Evolutionary conservation across 2,329 filamentous ascomycete species (phyloP).

Genomic region (Arthrobotrys pseudoclavata): DNA sequence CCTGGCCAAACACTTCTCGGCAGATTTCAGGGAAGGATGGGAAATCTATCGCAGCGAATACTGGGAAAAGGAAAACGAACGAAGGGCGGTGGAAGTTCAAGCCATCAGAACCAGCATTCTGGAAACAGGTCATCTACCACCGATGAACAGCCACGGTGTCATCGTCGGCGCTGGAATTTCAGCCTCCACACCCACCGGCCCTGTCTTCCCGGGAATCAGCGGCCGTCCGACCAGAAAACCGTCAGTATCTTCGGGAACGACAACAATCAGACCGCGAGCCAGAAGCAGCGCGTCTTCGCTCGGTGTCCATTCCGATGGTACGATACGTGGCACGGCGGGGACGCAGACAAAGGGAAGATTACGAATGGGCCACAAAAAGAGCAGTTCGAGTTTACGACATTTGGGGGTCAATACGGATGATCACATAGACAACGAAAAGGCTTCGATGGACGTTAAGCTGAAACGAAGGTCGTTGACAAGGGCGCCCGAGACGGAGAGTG

Average conservation of each 20-base stretch:
- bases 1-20: constrained; percentile 92
- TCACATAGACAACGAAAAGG: constrained; percentile 52
- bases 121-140: constrained; percentile 53
- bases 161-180: constrained; percentile 42
- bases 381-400: constrained; percentile 40
- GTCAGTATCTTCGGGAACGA: constrained; percentile 39
- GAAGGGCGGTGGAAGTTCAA: constrained; percentile 71
- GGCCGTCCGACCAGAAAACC: constrained; percentile 50
- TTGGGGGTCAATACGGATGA: constrained; percentile 41
- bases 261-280: constrained; percentile 30
- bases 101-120: constrained; percentile 51
- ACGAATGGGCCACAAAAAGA: constrained; percentile 34
- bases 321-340: constrained; percentile 21
- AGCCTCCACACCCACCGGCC: constrained; percentile 8
- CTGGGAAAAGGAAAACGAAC: constrained; percentile 96
- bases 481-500: constrained; percentile 39
- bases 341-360: constrained; percentile 20
- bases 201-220: constrained; percentile 48
- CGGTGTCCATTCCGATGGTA: constrained; percentile 22
- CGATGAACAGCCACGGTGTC: constrained; percentile 52
- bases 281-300: constrained; percentile 34
- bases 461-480: constrained; percentile 43
- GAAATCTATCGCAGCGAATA: constrained; percentile 93
- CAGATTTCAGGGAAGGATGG: constrained; percentile 96
- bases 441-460: constrained; percentile 55